A percentile compares a stretch with the other conserved stretches of the same genome.
Evolutionary conservation across 352 stramenopile genomes (phyloP).

Genomic region (Discostella stelligera): DNA sequence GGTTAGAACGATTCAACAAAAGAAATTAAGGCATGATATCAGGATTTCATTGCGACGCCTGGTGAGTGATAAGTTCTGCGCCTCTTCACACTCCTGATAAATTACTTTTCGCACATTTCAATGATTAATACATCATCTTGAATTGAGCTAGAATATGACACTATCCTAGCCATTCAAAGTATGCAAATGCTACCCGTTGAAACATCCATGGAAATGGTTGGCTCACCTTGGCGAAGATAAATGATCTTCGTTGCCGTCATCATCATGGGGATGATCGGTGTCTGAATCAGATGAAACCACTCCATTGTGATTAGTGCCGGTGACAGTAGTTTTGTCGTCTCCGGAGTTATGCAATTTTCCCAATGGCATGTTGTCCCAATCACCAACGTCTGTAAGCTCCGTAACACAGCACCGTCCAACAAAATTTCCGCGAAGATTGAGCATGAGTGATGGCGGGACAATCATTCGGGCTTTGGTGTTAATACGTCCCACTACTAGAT

Average conservation of each 20-base stretch:
- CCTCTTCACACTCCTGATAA: slow-evolving; percentile 79
- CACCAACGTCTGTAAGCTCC: slow-evolving; percentile 73
- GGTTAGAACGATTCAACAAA: slow-evolving; percentile 28
- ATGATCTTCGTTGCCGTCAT: slow-evolving; percentile 40
- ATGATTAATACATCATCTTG: slow-evolving; percentile 28
- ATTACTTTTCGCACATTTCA: slow-evolving; percentile 53
- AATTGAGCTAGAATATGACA: slow-evolving; percentile 59
- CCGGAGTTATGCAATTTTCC: slow-evolving; percentile 35
- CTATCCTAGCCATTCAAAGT: slow-evolving; percentile 55
- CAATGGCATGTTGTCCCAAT: slow-evolving; percentile 84
- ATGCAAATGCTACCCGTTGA: slow-evolving; percentile 33
- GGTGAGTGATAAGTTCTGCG: slow-evolving; percentile 42
- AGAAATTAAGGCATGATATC: slow-evolving; percentile 62
- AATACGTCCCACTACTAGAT: slow-evolving; percentile 72
- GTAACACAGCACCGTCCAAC: slow-evolving; percentile 78
- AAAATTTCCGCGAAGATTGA: slow-evolving; percentile 73
- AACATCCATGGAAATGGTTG: not conserved
- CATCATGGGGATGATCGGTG: slow-evolving; percentile 28
- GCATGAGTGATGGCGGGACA: slow-evolving; percentile 69
- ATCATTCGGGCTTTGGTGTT: slow-evolving; percentile 46
- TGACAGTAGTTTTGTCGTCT: slow-evolving; percentile 6
- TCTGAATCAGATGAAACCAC: slow-evolving; percentile 40
- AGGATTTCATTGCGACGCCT: slow-evolving; percentile 79
- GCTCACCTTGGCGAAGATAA: slow-evolving; percentile 45
- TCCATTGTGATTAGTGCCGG: too few relatives aligned